phyloP scores from a whole-genome alignment of 2,329 filamentous ascomycete species.

The Pseudogymnoascus sp. region DNA sequence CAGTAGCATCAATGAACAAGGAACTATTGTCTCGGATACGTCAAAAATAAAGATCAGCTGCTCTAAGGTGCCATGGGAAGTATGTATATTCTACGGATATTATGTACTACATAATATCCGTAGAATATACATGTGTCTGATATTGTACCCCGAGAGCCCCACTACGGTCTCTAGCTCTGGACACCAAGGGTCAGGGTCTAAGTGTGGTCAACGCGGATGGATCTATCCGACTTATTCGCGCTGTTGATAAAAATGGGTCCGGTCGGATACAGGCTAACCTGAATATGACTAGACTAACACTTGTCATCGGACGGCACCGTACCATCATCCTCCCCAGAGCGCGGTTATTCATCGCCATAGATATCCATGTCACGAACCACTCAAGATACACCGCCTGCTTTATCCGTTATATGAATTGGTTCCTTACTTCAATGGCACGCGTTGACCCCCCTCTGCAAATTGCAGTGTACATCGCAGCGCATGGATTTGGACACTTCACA shows the following conservation, averaged over 20 bases:
- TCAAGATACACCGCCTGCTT: neutral
- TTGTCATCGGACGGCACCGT: neutral
- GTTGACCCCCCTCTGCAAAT: conserved; percentile 15
- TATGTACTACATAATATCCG: too few relatives aligned
- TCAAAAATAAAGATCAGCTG: neutral
- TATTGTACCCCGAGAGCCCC: too few relatives aligned
- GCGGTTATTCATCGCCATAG: neutral
- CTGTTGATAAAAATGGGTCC: too few relatives aligned
- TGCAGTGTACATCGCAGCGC: conserved; percentile 12
- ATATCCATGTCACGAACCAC: too few relatives aligned
- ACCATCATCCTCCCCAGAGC: neutral
- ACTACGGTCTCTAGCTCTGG: neutral
- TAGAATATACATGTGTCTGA: neutral
- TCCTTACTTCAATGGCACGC: conserved; percentile 10
- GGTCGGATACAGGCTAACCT: too few relatives aligned
- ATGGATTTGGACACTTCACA: conserved; percentile 21
- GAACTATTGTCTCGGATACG: neutral
- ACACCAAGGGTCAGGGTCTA: neutral
- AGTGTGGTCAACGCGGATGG: neutral
- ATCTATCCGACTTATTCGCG: too few relatives aligned
- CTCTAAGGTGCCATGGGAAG: neutral
- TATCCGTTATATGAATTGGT: neutral
- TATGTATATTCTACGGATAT: too few relatives aligned
- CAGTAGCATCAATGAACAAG: neutral
- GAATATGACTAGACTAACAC: neutral